Conservation (phyloP, 2,329 filamentous ascomycete genomes). For the Talaromyces verruculosus region DNA sequence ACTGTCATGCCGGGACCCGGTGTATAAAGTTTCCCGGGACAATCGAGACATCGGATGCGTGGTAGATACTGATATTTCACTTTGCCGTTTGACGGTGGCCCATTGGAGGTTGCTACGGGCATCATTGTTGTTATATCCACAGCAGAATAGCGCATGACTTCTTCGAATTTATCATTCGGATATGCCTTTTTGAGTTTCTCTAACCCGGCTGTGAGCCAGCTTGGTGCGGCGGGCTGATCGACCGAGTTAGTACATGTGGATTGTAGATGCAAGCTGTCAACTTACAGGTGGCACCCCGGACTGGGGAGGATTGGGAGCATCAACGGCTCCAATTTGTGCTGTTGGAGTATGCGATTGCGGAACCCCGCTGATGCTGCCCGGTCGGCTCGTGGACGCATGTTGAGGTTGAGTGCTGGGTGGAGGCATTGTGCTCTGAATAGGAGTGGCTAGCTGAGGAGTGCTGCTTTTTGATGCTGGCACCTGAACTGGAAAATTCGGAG, state of each 20-base stretch:
- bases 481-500: constrained; percentile 41
- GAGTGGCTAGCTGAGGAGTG: constrained; percentile 52
- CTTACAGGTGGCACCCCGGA: constrained; percentile 47
- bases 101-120: constrained; percentile 57
- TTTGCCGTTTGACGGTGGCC: constrained; percentile 56
- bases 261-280: constrained; percentile 23
- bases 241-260: not conserved
- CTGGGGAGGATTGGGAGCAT: constrained; percentile 45
- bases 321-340: constrained; percentile 47
- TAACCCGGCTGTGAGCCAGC: constrained; percentile 79
- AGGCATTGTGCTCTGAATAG: constrained; percentile 56
- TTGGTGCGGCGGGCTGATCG: constrained; percentile 73
- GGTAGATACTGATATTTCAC: constrained; percentile 82
- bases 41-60: constrained; percentile 87
- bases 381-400: constrained; percentile 29
- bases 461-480: constrained; percentile 47
- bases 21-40: constrained; percentile 90
- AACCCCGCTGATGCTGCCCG: constrained; percentile 26
- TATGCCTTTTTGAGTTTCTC: constrained; percentile 67
- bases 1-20: constrained; percentile 81
- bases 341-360: constrained; percentile 31
- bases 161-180: constrained; percentile 80
- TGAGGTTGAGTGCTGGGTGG: constrained; percentile 34
- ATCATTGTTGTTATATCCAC: constrained; percentile 71
- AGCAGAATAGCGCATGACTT: constrained; percentile 84